Evolutionary conservation across 805 yeast genomes (phyloP), one percentile per base, ranked within the genome.

Genomic region (Yarrowia porcina): DNA sequence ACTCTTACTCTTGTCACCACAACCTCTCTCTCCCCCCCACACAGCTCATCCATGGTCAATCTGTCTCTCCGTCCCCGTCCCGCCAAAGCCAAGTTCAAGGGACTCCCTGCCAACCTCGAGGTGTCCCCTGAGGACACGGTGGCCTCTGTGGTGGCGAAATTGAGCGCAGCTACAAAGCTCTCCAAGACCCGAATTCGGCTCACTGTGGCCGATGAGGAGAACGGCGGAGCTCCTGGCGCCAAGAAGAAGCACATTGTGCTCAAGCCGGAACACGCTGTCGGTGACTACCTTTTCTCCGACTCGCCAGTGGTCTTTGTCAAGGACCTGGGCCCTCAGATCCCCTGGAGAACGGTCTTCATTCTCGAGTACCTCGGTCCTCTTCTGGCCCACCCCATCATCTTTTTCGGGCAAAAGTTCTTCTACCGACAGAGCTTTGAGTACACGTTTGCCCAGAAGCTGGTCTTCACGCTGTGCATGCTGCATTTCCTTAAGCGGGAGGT

Each of bases 311-410:
- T 91, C 13, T 82, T 76, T 66, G 88, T 88, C 63, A 92, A 93
- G 73, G 99, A 93, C 71, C 78, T 93, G 65, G 99, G 99, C 20
- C 91, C 92, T 0, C 99, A 94, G 75, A 83, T 94, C 64, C 85
- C 86, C 4, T 94, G 97, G 97, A 83, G 88, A 75, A 82, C 90
- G 3, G 98, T 93, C n/a, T 94, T 86, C 71, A 69, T 90, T 60
- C 77, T 90, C 66, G 99, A 94, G 76, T 94, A 94, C 73, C 68
- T 89, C 17, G 98, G 98, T 2, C 99, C 99, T 10, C 77, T 94
- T 63, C 49, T 92, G 41, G 80, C 93, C 69, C 97, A 92, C 73
- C 82, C 90, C 1, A 63, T 90, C 17, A 77, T 88, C 62, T 93
- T 84, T 72, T 79, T 74, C 62, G 72, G 75, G 50, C 82, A 64